Evolutionary conservation across 2,329 filamentous ascomycete species (phyloP).

Genomic region (Phyllosticta paracitricarpa): DNA sequence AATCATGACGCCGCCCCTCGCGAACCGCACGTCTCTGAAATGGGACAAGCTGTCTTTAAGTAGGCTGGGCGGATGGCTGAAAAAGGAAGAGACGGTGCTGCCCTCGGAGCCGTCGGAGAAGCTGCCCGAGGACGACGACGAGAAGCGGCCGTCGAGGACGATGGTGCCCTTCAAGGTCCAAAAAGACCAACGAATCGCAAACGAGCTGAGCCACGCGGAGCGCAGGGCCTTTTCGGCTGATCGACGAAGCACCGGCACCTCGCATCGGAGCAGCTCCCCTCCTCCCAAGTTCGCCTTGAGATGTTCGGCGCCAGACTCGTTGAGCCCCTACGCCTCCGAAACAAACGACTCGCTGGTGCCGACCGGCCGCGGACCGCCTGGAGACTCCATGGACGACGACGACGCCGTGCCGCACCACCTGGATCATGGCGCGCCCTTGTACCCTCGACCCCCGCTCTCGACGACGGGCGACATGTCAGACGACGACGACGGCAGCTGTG

Average conservation of each 20-base stretch:
- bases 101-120: constrained; percentile 13
- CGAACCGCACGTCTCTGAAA: constrained; percentile 16
- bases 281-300: constrained; percentile 27
- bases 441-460: constrained; percentile 15
- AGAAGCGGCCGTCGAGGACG: constrained; percentile 35
- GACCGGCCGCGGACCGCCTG: neutral
- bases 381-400: constrained; percentile 19
- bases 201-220: constrained; percentile 51
- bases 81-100: constrained; percentile 26
- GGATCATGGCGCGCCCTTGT: constrained; percentile 14
- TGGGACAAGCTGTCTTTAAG: constrained; percentile 29
- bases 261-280: constrained; percentile 34
- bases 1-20: constrained; percentile 1
- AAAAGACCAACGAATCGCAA: constrained; percentile 14
- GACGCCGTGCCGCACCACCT: constrained; percentile 19
- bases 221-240: constrained; percentile 57
- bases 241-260: constrained; percentile 26
- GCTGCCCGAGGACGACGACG: constrained; percentile 16
- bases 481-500: constrained; percentile 23
- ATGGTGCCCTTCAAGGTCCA: constrained; percentile 46
- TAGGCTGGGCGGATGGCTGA: constrained; percentile 32
- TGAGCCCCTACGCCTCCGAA: constrained; percentile 20
- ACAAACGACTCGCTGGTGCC: constrained; percentile 6
- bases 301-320: constrained; percentile 30
- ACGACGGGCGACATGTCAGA: constrained; percentile 18